Evolutionary conservation across 2,329 filamentous ascomycete genomes (phyloP).

Genomic region (Dichotomopilus funicola): DNA sequence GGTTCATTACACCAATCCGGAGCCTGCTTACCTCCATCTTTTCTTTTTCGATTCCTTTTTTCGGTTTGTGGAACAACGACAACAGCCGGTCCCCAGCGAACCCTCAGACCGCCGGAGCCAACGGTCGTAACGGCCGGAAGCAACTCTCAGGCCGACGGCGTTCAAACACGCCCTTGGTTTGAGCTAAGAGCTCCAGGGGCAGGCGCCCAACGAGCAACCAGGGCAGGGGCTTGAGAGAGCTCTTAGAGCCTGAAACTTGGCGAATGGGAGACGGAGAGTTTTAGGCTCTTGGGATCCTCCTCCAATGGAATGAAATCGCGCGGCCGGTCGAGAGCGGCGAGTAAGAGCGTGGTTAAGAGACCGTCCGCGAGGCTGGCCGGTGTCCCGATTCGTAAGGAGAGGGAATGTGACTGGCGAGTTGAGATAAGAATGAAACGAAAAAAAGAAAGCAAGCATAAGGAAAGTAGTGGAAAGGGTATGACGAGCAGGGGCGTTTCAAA

Average conservation of each 20-base stretch:
- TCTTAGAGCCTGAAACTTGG: neutral
- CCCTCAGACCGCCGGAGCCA: constrained; percentile 5
- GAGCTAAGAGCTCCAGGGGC: neutral
- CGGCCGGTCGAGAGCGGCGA: neutral
- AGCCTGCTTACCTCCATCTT: constrained; percentile 14
- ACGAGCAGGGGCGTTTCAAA: too few species aligned
- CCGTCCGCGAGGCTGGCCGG: too few species aligned
- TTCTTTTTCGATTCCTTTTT: too few species aligned
- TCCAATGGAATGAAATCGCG: neutral
- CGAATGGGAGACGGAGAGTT: constrained; percentile 8
- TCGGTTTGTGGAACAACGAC: constrained; percentile 5
- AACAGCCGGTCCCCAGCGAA: neutral
- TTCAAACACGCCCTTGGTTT: constrained; percentile 10
- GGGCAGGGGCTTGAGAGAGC: constrained; percentile 3
- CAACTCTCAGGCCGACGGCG: neutral
- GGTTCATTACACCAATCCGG: neutral
- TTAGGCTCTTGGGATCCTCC: neutral
- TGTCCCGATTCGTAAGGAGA: too few species aligned
- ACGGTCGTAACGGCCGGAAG: constrained; percentile 10
- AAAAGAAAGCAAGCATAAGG: neutral
- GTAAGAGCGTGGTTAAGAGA: neutral
- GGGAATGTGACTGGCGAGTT: neutral
- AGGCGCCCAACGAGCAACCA: neutral
- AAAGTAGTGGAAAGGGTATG: neutral
- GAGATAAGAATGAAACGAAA: neutral